A percentile compares a stretch with the other conserved stretches of the same genome.
These are phyloP conservation scores for Sugiyamaella boreocaroliniensis DNA, from an alignment of 805 yeast genomes.

Conservation along the genomic window DNA sequence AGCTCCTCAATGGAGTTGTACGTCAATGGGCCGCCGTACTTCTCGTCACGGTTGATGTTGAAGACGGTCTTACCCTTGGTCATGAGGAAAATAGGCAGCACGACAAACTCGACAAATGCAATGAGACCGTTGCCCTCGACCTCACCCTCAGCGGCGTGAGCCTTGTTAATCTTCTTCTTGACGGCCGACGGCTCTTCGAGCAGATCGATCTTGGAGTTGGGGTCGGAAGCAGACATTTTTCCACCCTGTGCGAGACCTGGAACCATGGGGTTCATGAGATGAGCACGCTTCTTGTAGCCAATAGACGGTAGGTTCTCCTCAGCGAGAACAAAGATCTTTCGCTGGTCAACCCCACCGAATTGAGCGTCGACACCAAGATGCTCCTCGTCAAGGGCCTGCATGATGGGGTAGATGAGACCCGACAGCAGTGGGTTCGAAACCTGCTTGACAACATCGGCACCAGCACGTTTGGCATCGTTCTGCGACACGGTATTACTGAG, in stretches of 20 bases:
- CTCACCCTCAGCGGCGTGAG: slow-evolving; percentile 93
- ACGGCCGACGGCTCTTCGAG: slow-evolving; percentile 83
- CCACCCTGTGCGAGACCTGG: slow-evolving; percentile 96
- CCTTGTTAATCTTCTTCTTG: slow-evolving; percentile 83
- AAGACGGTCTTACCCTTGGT: slow-evolving; percentile 48
- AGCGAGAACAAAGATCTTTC: slow-evolving; percentile 94
- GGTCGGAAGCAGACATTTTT: slow-evolving; percentile 98
- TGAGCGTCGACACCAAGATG: slow-evolving; percentile 84
- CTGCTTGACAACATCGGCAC: slow-evolving; percentile 98
- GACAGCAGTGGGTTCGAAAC: slow-evolving; percentile 88
- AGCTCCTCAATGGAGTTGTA: slow-evolving; percentile 62
- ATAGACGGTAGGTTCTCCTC: slow-evolving; percentile 83
- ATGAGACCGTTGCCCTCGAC: slow-evolving; percentile 87
- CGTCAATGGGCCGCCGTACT: slow-evolving; percentile 89
- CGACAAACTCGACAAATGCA: slow-evolving; percentile 75
- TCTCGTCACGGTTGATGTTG: slow-evolving; percentile 83
- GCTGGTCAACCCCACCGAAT: slow-evolving; percentile 98
- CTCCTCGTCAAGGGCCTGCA: slow-evolving; percentile 98
- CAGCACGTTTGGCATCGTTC: slow-evolving; percentile 97
- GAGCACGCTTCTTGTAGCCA: slow-evolving; percentile 97
- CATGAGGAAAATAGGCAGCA: slow-evolving; percentile 80
- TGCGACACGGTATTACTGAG: slow-evolving; percentile 80
- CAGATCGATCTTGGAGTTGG: slow-evolving; percentile 92
- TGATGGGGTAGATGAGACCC: slow-evolving; percentile 93
- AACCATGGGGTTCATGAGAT: slow-evolving; percentile 97